A percentile compares a stretch with the other conserved stretches of the same genome.
phyloP scores from a whole-genome alignment of 306 rosid genomes.

The Aeschynomene evenia region DNA sequence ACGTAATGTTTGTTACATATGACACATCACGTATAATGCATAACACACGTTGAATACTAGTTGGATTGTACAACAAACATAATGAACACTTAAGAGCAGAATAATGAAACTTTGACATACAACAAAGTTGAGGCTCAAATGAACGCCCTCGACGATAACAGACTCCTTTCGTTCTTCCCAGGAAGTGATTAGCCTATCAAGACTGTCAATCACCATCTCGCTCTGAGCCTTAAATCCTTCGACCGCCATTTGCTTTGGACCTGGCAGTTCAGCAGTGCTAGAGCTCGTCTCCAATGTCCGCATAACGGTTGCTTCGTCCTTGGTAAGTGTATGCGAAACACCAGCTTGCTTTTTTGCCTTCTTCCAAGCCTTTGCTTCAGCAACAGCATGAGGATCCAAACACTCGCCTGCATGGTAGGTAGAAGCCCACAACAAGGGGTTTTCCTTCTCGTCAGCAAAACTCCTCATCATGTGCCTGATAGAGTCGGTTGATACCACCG shows the following conservation, averaged over 20 bases:
- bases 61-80: too few relatives aligned
- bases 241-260: conserved; percentile 89
- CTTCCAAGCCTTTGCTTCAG: conserved; percentile 76
- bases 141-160: conserved; percentile 97
- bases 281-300: conserved; percentile 36
- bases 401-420: conserved; percentile 99
- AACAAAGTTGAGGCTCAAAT: conserved; percentile 93
- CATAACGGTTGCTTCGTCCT: conserved; percentile 50
- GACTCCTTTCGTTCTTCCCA: conserved; percentile 98
- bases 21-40: too few relatives aligned
- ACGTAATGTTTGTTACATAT: too few relatives aligned
- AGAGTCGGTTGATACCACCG: conserved; percentile 93
- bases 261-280: conserved; percentile 49
- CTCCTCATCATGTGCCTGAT: conserved; percentile 99
- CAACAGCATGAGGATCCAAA: conserved; percentile 89
- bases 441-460: conserved; percentile 85
- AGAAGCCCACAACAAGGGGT: conserved; percentile 94
- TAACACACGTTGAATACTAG: too few relatives aligned
- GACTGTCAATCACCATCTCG: conserved; percentile 99
- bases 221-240: conserved; percentile 98
- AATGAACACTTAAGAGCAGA: conserved; percentile 1
- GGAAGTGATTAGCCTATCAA: conserved; percentile 89
- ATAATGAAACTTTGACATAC: conserved; percentile 41
- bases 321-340: conserved; percentile 44
- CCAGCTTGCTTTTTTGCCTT: conserved; percentile 77